Evolutionary conservation across 331 rosid species (phyloP), one percentile per base, ranked within the genome.

Genomic region (Acacia pycnantha): DNA sequence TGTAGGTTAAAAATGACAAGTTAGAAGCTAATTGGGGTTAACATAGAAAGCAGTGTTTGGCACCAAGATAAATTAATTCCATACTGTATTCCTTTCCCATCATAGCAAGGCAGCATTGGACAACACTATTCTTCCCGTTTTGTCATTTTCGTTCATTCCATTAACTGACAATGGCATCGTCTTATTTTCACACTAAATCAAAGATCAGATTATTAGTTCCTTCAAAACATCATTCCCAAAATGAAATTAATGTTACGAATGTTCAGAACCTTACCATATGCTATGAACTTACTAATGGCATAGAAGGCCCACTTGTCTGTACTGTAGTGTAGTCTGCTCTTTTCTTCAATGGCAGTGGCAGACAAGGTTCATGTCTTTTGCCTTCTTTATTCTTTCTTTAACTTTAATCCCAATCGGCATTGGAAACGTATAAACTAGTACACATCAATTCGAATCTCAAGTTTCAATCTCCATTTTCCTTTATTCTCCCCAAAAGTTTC

Each of bases 341-440:
- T 70, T 70, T 43, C n/a, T 19, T 22, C 33, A 12, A 53, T 51
- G 58, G n/a, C 58, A 18, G 58, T 79, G 77, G 77, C 83, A 43
- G 62, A 79, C 82, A 68, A 54, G 7, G 37, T 58, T 18, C 26
- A 43, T 79, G 83, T 44, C 50, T 61, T 59, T 37, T 44, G 35
- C 71, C 51, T 29, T 44, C 37, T 41, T 58, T 58, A 4, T 26
- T 58, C 78, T 21, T 40, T 70, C 47, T 58, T 53, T 18, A 26
- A 53, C 37, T 15, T 2, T 7, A 12, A 66, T 18, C 35, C 29
- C 54, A 43, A 11, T 70, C n/a, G 24, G 2, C 54, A 3, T 44
- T 44, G 2, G 75, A 70, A 43, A 70, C n/a, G n/a, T 75, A 9
- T 75, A 58, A 14, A 4, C 51, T 7, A 51, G 24, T 41, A 9